These are phyloP conservation scores for Scutellaria barbata DNA, from an alignment of 257 asterid species.

Conservation along the genomic window DNA sequence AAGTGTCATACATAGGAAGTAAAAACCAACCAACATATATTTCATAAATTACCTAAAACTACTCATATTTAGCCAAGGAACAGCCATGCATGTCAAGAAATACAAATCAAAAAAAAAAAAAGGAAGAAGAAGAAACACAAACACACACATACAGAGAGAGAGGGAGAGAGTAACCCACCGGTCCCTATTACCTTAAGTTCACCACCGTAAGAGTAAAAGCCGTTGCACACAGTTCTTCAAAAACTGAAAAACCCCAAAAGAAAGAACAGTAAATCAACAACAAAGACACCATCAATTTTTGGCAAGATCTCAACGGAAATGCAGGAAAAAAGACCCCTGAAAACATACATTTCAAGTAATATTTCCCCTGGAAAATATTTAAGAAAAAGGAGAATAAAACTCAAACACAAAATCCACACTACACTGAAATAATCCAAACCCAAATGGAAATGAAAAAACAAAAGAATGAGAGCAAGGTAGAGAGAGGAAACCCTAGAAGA, in stretches of 20 bases:
- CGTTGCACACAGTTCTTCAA: constrained; percentile 9
- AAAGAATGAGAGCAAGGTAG: background rate
- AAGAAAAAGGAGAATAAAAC: background rate
- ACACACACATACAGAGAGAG: background rate
- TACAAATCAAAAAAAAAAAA: background rate
- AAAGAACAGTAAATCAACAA: constrained; percentile 16
- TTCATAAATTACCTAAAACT: background rate
- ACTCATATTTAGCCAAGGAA: background rate
- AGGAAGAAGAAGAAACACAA: background rate
- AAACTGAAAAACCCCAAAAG: constrained; percentile 25
- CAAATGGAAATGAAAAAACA: background rate
- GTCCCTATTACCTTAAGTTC: constrained; percentile 32
- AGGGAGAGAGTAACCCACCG: background rate
- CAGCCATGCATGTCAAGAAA: constrained; percentile 38
- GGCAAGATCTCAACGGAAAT: constrained; percentile 18
- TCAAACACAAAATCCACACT: constrained; percentile 13
- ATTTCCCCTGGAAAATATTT: background rate
- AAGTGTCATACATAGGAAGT: background rate
- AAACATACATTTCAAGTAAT: background rate
- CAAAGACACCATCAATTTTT: background rate
- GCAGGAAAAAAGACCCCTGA: background rate
- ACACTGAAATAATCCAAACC: background rate
- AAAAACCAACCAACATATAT: background rate
- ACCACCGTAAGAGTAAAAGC: constrained; percentile 9
- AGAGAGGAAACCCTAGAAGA: constrained; percentile 41